A percentile compares a stretch with the other conserved stretches of the same genome.
These are phyloP conservation scores for Scutellaria minor DNA, from an alignment of 257 asterid genomes.

Conservation along the genomic window DNA sequence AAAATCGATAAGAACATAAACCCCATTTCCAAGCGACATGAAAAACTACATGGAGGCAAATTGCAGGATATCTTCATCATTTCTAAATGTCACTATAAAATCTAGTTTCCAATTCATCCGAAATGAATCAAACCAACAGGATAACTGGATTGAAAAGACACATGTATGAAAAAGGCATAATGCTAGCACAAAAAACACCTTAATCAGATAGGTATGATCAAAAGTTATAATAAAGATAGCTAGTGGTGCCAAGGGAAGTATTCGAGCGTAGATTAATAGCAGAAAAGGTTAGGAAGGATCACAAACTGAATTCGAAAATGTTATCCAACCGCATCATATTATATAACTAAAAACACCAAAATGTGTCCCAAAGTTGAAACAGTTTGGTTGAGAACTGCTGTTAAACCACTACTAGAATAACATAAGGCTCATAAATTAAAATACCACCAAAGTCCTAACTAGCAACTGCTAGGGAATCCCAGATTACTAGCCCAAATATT, in stretches of 20 bases:
- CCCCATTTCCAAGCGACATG: not conserved
- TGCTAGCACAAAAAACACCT: too few species aligned
- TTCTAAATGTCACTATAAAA: not conserved
- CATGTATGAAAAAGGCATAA: too few species aligned
- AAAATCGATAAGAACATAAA: slow-evolving; percentile 16
- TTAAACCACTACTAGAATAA: not conserved
- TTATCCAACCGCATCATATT: not conserved
- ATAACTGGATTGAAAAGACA: not conserved
- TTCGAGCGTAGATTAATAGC: not conserved
- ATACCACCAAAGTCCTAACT: not conserved
- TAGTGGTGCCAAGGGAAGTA: not conserved
- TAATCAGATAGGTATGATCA: too few species aligned
- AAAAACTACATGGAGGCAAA: not conserved
- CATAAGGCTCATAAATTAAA: not conserved
- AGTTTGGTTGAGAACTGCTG: slow-evolving; percentile 7
- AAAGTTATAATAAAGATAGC: not conserved
- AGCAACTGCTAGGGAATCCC: not conserved
- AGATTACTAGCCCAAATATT: not conserved
- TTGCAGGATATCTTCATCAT: not conserved
- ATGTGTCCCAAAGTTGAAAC: not conserved
- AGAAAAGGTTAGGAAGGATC: not conserved
- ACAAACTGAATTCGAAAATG: too few species aligned
- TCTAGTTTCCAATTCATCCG: not conserved
- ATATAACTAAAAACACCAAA: not conserved
- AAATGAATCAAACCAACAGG: not conserved